phyloP scores from a whole-genome alignment of 2,329 filamentous ascomycete genomes.

The Pleoardoris graminearum region DNA sequence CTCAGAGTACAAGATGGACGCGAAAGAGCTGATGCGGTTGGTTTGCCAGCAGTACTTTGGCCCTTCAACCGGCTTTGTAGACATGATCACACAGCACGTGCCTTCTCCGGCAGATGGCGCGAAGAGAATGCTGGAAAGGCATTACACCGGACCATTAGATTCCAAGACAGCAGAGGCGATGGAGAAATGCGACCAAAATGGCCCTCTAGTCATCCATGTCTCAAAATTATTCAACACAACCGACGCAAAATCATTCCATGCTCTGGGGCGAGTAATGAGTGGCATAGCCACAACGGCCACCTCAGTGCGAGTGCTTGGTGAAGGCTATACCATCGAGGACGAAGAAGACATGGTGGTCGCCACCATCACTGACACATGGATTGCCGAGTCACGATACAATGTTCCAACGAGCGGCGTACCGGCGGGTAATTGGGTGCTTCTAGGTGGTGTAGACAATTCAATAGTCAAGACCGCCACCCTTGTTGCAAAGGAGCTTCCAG shows the following conservation, averaged over 20 bases:
- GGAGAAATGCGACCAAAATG: slow-evolving; percentile 81
- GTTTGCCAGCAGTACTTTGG: slow-evolving; percentile 97
- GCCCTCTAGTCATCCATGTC: slow-evolving; percentile 86
- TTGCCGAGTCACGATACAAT: slow-evolving; percentile 90
- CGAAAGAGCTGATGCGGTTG: slow-evolving; percentile 82
- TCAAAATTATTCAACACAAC: slow-evolving; percentile 90
- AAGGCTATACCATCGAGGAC: slow-evolving; percentile 94
- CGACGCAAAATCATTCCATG: slow-evolving; percentile 89
- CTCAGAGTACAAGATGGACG: slow-evolving; percentile 87
- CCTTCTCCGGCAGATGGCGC: slow-evolving; percentile 84
- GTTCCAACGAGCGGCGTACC: slow-evolving; percentile 89
- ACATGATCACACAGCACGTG: slow-evolving; percentile 89
- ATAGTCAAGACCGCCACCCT: slow-evolving; percentile 97
- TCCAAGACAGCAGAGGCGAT: slow-evolving; percentile 80
- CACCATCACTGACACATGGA: slow-evolving; percentile 83
- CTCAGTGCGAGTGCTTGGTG: slow-evolving; percentile 87
- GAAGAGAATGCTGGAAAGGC: slow-evolving; percentile 74
- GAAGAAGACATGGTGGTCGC: slow-evolving; percentile 95
- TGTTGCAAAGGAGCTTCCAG: slow-evolving; percentile 75
- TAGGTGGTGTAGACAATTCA: slow-evolving; percentile 92
- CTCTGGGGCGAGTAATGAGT: slow-evolving; percentile 89
- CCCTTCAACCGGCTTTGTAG: slow-evolving; percentile 83
- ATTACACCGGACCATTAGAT: slow-evolving; percentile 90
- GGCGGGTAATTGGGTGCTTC: slow-evolving; percentile 89
- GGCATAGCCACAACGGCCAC: slow-evolving; percentile 82